Percentiles rank a stretch among this genome's conserved stretches.
These are phyloP conservation scores for Pisolithus sp. DNA, from an alignment of 768 basidiomycete genomes.

Conservation along the genomic window DNA sequence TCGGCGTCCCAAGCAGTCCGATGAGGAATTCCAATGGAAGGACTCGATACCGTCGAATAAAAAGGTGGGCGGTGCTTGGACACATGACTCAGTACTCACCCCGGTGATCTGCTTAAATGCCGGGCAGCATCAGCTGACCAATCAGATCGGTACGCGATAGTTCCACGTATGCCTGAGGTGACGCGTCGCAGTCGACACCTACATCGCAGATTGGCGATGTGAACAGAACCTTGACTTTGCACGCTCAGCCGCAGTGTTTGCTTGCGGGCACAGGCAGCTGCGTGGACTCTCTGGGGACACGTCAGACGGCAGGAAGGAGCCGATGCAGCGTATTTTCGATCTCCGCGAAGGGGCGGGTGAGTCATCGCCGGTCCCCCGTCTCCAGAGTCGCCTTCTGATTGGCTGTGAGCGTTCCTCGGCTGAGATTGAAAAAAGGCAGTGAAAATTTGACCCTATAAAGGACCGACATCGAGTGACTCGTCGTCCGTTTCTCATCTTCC, in stretches of 20 bases:
- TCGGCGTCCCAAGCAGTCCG: background rate
- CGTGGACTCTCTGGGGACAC: background rate
- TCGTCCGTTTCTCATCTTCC: conserved; percentile 1
- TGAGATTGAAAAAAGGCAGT: conserved; percentile 32
- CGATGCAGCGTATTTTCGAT: too few species aligned
- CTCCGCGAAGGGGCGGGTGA: too few species aligned
- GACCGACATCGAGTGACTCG: conserved; percentile 19
- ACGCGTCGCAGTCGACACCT: background rate
- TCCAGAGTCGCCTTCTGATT: conserved; percentile 5
- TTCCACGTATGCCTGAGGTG: background rate
- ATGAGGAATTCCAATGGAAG: background rate
- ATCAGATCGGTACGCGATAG: background rate
- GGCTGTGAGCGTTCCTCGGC: conserved; percentile 17
- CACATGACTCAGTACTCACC: background rate
- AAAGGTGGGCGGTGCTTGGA: too few species aligned
- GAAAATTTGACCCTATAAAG: conserved; percentile 25
- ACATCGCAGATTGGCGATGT: background rate
- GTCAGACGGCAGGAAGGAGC: background rate
- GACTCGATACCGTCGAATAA: too few species aligned
- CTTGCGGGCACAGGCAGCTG: background rate
- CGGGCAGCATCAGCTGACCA: background rate
- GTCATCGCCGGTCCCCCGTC: background rate
- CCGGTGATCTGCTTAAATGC: background rate
- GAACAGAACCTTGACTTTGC: background rate
- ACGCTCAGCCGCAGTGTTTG: background rate